Conservation (phyloP, 2,329 filamentous ascomycete species). For the Colletotrichum sansevieriae region DNA sequence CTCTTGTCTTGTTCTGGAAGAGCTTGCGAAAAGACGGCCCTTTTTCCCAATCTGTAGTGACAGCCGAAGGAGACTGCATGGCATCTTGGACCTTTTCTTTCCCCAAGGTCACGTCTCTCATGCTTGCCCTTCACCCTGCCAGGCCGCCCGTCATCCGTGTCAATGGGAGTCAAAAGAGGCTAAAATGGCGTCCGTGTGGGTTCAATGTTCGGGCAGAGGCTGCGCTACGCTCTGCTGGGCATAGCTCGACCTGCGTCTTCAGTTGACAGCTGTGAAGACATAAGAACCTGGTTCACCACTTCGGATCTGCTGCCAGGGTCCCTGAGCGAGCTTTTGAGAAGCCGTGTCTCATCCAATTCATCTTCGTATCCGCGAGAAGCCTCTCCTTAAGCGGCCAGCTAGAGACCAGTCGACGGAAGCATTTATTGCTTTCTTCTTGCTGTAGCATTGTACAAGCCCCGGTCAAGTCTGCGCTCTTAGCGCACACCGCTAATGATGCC, state of each 20-base stretch:
- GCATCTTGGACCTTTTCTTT: slow-evolving; percentile 14
- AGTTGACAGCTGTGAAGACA: slow-evolving; percentile 38
- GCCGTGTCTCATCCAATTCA: neutral
- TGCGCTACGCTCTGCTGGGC: slow-evolving; percentile 35
- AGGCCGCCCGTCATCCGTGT: slow-evolving; percentile 31
- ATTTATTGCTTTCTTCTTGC: no score
- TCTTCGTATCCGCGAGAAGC: neutral
- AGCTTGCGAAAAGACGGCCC: slow-evolving; percentile 43
- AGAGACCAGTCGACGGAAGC: no score
- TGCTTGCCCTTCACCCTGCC: slow-evolving; percentile 20
- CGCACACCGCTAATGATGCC: no score
- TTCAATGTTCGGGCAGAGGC: slow-evolving; percentile 6
- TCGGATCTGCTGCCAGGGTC: slow-evolving; percentile 37
- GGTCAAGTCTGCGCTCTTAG: no score
- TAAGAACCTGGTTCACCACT: slow-evolving; percentile 32
- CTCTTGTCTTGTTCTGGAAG: slow-evolving; percentile 38
- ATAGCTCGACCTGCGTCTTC: slow-evolving; percentile 27
- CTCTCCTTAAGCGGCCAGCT: no score
- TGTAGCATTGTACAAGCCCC: no score
- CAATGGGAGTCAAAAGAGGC: slow-evolving; percentile 34
- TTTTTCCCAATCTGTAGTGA: slow-evolving; percentile 29
- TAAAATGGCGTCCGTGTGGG: slow-evolving; percentile 38
- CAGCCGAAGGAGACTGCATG: slow-evolving; percentile 32
- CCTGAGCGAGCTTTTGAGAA: slow-evolving; percentile 9
- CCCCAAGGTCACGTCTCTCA: slow-evolving; percentile 27